Evolutionary conservation across 139 green algal species (phyloP).

Genomic region (Coccomyxa sp.): DNA sequence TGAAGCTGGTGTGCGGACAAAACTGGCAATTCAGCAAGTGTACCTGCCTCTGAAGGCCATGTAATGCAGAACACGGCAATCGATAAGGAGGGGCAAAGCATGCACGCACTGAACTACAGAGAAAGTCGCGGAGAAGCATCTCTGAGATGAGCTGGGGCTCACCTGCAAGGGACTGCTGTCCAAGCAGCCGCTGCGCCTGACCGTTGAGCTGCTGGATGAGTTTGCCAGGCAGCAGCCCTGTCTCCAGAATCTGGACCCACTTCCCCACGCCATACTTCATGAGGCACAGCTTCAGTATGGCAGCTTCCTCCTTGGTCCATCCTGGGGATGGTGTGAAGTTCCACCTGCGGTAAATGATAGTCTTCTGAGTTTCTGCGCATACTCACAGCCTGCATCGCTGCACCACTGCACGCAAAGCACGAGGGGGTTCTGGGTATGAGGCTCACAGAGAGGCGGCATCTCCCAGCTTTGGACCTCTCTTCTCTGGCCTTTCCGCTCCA

Average conservation of each 20-base stretch:
- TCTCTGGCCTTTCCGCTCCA: conserved; percentile 28
- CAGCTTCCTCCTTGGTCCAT: conserved; percentile 80
- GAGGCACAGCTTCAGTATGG: conserved; percentile 75
- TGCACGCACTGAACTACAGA: no score
- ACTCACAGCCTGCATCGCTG: neutral
- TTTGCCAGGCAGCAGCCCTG: conserved; percentile 81
- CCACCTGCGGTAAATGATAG: conserved; percentile 54
- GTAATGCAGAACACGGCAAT: no score
- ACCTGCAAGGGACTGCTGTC: conserved; percentile 83
- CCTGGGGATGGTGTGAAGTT: conserved; percentile 89
- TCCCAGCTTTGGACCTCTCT: conserved; percentile 71
- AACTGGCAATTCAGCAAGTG: no score
- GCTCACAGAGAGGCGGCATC: conserved; percentile 82
- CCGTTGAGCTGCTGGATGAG: conserved; percentile 87
- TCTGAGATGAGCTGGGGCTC: no score
- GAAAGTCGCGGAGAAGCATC: no score
- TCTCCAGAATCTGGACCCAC: conserved; percentile 83
- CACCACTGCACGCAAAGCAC: neutral
- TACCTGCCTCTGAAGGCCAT: no score
- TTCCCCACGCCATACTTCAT: conserved; percentile 82
- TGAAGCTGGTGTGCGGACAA: no score
- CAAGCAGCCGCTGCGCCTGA: conserved; percentile 83
- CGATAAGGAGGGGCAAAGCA: no score
- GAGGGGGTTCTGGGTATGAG: conserved; percentile 19
- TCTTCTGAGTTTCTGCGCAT: neutral